phyloP scores from a whole-genome alignment of 345 rosid species.

The Barbarea vulgaris region DNA sequence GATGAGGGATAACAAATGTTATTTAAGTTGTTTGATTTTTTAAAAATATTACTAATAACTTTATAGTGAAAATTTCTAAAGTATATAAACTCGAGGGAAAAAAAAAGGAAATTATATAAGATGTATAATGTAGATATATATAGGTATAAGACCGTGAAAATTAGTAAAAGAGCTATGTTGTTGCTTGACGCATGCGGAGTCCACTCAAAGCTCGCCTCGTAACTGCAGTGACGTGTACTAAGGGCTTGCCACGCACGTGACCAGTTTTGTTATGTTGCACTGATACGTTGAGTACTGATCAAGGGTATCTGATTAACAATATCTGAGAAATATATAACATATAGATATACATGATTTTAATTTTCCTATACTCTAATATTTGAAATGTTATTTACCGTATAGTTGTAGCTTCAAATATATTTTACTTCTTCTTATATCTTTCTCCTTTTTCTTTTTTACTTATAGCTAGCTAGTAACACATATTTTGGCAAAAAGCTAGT shows the following conservation, averaged over 20 bases:
- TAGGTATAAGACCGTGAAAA: not conserved
- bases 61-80: not conserved
- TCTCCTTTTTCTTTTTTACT: not conserved
- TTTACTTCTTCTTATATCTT: no score
- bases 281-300: slow-evolving; percentile 27
- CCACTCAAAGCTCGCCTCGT: slow-evolving; percentile 38
- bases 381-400: not conserved
- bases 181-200: slow-evolving; percentile 72
- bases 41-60: slow-evolving; percentile 18
- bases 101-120: not conserved
- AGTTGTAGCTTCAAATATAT: not conserved
- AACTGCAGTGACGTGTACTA: slow-evolving; percentile 38
- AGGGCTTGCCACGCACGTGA: slow-evolving; percentile 36
- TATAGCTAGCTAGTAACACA: no score
- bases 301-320: not conserved
- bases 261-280: slow-evolving; percentile 21
- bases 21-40: slow-evolving; percentile 1
- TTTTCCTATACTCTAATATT: not conserved
- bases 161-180: slow-evolving; percentile 35
- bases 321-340: not conserved
- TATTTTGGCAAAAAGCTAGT: not conserved
- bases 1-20: not conserved
- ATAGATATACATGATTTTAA: no score
- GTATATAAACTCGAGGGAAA: not conserved
- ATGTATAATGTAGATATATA: not conserved